phyloP scores from a whole-genome alignment of 1,284 basidiomycete species.

The Lignosus rhinocerotis region DNA sequence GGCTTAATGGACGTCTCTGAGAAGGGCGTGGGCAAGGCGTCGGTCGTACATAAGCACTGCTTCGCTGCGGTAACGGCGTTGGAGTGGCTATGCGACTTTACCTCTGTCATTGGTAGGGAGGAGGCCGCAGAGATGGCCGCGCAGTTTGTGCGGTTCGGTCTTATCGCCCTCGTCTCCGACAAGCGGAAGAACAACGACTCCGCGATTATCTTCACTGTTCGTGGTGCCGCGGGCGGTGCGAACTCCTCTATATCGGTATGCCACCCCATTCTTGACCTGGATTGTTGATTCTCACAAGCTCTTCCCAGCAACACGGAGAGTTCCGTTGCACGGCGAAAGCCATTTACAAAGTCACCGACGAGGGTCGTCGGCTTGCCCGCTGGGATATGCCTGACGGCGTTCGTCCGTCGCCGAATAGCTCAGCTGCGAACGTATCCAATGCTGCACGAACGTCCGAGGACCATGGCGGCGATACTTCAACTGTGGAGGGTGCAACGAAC shows the following conservation, averaged over 20 bases:
- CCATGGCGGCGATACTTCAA: conserved; percentile 42
- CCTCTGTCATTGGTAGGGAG: conserved; percentile 93
- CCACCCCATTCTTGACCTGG: conserved; percentile 6
- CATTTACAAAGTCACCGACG: conserved; percentile 92
- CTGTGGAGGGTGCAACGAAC: conserved; percentile 35
- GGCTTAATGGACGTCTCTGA: conserved; percentile 69
- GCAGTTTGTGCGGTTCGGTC: conserved; percentile 95
- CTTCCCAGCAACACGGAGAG: conserved; percentile 79
- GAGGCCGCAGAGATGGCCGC: conserved; percentile 97
- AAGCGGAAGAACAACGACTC: conserved; percentile 88
- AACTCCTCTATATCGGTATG: conserved; percentile 71
- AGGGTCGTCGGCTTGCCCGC: conserved; percentile 81
- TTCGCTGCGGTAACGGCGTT: conserved; percentile 87
- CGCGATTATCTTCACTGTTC: conserved; percentile 86
- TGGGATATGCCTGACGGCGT: conserved; percentile 61
- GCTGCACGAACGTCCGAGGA: conserved; percentile 45
- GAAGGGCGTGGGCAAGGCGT: conserved; percentile 51
- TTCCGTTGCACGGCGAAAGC: conserved; percentile 95
- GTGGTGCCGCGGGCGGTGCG: conserved; percentile 73
- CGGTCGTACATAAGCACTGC: conserved; percentile 67
- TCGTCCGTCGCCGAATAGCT: conserved; percentile 63
- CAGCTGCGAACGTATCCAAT: conserved; percentile 56
- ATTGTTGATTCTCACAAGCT: conserved; percentile 5
- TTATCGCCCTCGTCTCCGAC: conserved; percentile 85
- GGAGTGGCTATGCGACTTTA: conserved; percentile 98